Percentiles rank a stretch among this genome's conserved stretches.
These are phyloP conservation scores for Acanthamoeba sp. DNA, from an alignment of 208 protist genomes.

Conservation along the genomic window DNA sequence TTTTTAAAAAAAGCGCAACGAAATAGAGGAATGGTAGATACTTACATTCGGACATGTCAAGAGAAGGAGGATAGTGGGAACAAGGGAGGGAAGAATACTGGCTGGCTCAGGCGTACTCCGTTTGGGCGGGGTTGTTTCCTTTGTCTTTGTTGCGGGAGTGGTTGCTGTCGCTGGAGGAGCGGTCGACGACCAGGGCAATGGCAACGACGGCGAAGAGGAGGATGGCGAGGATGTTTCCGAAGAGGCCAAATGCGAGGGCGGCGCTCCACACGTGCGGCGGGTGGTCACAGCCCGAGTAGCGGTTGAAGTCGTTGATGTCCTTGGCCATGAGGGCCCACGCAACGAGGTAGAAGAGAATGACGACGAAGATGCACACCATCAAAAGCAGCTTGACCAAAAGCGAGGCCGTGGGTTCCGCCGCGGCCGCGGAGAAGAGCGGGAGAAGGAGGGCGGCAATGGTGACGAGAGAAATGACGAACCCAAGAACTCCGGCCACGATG, in stretches of 20 bases:
- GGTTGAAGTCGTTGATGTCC: conserved; percentile 24
- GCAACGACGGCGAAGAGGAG: neutral
- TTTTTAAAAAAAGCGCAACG: no score
- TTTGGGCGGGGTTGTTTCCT: no score
- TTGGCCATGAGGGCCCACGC: conserved; percentile 34
- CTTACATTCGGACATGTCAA: no score
- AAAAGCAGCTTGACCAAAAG: neutral
- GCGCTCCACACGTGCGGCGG: conserved; percentile 25
- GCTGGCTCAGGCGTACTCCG: no score
- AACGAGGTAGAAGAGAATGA: neutral
- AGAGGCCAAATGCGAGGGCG: conserved; percentile 7
- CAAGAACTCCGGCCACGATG: neutral
- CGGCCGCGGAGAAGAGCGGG: neutral
- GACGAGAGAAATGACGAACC: neutral
- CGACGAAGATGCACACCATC: neutral
- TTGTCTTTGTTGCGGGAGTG: no score
- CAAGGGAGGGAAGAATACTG: no score
- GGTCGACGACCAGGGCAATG: neutral
- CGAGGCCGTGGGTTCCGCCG: neutral
- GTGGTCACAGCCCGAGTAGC: neutral
- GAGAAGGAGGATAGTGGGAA: no score
- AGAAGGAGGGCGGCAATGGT: neutral
- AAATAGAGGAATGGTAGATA: no score
- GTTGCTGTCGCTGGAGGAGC: neutral
- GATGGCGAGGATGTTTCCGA: conserved; percentile 9